Conservation (phyloP, 192 early-diverging fungal species). For the Dimargaris cristalligena region DNA sequence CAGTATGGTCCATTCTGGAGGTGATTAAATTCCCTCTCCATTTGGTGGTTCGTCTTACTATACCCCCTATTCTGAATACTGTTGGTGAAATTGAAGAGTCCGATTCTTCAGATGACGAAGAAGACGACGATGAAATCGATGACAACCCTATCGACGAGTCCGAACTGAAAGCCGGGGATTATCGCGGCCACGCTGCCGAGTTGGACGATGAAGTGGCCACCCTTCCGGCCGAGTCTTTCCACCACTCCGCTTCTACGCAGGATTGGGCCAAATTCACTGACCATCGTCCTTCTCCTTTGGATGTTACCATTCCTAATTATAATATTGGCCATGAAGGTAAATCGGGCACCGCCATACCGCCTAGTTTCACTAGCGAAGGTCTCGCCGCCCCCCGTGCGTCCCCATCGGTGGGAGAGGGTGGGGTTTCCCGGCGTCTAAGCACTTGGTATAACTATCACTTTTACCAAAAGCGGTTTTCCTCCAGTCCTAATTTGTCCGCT, state of each 20-base stretch:
- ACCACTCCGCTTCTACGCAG: too few relatives aligned
- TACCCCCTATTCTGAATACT: not conserved
- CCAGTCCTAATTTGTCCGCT: not conserved
- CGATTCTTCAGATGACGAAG: not conserved
- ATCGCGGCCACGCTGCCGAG: not conserved
- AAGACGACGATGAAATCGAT: not conserved
- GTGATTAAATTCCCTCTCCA: constrained; percentile 5
- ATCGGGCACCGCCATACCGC: too few relatives aligned
- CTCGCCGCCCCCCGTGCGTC: too few relatives aligned
- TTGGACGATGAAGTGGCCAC: too few relatives aligned
- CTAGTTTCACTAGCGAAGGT: too few relatives aligned
- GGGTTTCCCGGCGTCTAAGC: not conserved
- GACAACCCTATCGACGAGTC: not conserved
- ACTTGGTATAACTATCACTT: not conserved
- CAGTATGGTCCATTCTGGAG: not conserved
- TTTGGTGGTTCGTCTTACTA: not conserved
- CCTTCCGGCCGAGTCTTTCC: too few relatives aligned
- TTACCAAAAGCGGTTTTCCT: constrained; percentile 9
- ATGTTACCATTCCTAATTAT: too few relatives aligned
- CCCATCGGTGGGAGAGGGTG: too few relatives aligned
- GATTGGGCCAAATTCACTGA: too few relatives aligned
- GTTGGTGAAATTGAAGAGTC: constrained; percentile 1
- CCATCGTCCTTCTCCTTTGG: too few relatives aligned
- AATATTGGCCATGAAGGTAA: too few relatives aligned
- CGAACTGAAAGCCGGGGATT: not conserved